These are phyloP conservation scores for Clathrospora elynae DNA, from an alignment of 2,329 filamentous ascomycete genomes.

Conservation along the genomic window DNA sequence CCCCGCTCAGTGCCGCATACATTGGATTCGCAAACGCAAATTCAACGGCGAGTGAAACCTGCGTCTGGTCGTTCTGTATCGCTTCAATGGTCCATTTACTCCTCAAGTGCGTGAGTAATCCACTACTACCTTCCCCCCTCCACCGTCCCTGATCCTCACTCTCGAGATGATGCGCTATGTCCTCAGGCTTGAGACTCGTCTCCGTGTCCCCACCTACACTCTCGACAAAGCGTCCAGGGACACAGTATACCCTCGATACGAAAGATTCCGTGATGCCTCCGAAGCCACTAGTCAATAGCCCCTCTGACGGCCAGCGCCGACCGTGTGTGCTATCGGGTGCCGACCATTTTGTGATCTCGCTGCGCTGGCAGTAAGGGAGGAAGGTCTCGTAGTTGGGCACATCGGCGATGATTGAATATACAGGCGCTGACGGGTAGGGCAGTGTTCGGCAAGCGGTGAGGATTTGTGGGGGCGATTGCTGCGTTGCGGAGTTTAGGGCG, in stretches of 20 bases:
- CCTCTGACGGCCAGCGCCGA: conserved; percentile 71
- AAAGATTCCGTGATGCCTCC: conserved; percentile 83
- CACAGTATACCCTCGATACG: conserved; percentile 77
- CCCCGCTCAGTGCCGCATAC: conserved; percentile 79
- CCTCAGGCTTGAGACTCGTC: conserved; percentile 50
- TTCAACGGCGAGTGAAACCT: conserved; percentile 75
- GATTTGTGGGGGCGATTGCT: conserved; percentile 59
- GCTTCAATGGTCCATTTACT: conserved; percentile 70
- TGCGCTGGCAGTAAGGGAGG: conserved; percentile 86
- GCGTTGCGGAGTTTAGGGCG: conserved; percentile 37
- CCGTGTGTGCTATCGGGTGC: conserved; percentile 54
- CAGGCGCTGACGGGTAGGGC: conserved; percentile 69
- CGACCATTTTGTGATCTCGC: conserved; percentile 77
- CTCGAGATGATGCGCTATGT: conserved; percentile 53
- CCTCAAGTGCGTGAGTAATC: conserved; percentile 69
- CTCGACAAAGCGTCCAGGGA: conserved; percentile 74
- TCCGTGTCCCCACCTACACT: conserved; percentile 68
- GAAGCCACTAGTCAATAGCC: conserved; percentile 84
- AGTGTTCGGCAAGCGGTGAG: conserved; percentile 77
- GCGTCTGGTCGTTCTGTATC: conserved; percentile 61
- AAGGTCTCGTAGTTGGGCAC: conserved; percentile 79
- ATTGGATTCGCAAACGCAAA: conserved; percentile 90
- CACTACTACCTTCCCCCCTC: conserved; percentile 13
- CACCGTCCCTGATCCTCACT: conserved; percentile 3
- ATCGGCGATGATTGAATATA: conserved; percentile 88